phyloP scores from a whole-genome alignment of 345 rosid genomes.

The Populus davidiana region DNA sequence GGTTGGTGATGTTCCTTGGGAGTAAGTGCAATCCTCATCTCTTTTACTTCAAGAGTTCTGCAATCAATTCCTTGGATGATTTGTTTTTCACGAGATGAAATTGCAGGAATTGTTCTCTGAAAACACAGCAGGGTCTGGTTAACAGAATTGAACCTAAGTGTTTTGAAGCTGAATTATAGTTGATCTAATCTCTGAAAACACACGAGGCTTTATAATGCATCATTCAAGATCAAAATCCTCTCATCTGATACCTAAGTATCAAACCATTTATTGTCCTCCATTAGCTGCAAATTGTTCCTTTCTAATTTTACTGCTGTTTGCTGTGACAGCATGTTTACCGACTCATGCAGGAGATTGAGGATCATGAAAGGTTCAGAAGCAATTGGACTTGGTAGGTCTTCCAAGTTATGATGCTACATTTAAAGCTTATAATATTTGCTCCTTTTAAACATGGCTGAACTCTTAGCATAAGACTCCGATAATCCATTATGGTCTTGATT shows the following conservation, averaged over 20 bases:
- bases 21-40: conserved; percentile 18
- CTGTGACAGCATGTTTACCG: conserved; percentile 27
- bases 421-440: not conserved
- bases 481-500: not conserved
- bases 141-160: not conserved
- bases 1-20: conserved; percentile 37
- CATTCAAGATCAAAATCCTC: not conserved
- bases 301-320: not conserved
- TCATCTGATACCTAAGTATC: not conserved
- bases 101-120: not conserved
- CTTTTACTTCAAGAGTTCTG: not conserved
- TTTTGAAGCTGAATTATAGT: not conserved
- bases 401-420: not conserved
- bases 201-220: not conserved
- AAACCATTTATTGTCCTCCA: not conserved
- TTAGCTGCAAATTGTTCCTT: not conserved
- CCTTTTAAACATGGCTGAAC: not conserved
- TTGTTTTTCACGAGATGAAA: not conserved
- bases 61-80: not conserved
- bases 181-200: not conserved
- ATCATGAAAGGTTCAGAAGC: conserved; percentile 39
- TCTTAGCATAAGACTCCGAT: not conserved
- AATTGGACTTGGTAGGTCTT: conserved; percentile 32
- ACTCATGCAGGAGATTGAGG: conserved; percentile 24
- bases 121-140: not conserved